phyloP scores from a whole-genome alignment of 2,329 filamentous ascomycete species.

The Beauveria sp. region DNA sequence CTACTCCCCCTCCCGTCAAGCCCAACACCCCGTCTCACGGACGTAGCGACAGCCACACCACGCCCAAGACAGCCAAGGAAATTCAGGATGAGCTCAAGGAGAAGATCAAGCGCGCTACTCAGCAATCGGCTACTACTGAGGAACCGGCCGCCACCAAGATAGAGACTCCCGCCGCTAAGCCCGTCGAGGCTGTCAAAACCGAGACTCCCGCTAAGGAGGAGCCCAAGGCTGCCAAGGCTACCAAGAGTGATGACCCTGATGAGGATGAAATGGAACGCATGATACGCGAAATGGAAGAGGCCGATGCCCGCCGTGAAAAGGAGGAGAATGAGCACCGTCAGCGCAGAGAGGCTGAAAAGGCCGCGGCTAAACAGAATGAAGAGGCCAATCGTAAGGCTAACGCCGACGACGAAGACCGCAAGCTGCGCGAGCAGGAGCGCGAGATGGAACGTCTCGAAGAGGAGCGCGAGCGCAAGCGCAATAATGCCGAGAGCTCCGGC shows the following conservation, averaged over 20 bases:
- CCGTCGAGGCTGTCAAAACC: constrained; percentile 25
- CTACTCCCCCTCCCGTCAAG: constrained; percentile 75
- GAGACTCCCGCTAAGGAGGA: constrained; percentile 28
- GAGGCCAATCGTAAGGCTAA: constrained; percentile 35
- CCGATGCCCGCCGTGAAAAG: constrained; percentile 41
- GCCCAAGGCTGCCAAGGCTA: constrained; percentile 22
- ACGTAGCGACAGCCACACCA: constrained; percentile 61
- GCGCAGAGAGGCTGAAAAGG: constrained; percentile 37
- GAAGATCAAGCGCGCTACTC: constrained; percentile 60
- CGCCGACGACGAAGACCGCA: constrained; percentile 52
- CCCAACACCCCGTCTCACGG: constrained; percentile 59
- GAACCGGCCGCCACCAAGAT: constrained; percentile 21
- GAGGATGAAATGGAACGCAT: constrained; percentile 53
- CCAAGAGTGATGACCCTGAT: constrained; percentile 30
- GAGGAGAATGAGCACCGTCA: constrained; percentile 40
- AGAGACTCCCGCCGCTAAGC: constrained; percentile 23
- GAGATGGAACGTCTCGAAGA: constrained; percentile 69
- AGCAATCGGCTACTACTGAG: constrained; percentile 24
- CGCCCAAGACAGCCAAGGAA: constrained; percentile 69
- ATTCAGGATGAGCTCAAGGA: constrained; percentile 76
- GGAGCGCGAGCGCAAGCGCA: constrained; percentile 53
- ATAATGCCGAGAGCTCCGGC: constrained; percentile 41
- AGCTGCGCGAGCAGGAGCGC: constrained; percentile 63
- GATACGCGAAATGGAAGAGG: constrained; percentile 55
- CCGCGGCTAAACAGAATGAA: constrained; percentile 42